Percentiles rank a stretch among this genome's conserved stretches.
phyloP scores from a whole-genome alignment of 1,139 yeast species.

The Protomyces pachydermus region DNA sequence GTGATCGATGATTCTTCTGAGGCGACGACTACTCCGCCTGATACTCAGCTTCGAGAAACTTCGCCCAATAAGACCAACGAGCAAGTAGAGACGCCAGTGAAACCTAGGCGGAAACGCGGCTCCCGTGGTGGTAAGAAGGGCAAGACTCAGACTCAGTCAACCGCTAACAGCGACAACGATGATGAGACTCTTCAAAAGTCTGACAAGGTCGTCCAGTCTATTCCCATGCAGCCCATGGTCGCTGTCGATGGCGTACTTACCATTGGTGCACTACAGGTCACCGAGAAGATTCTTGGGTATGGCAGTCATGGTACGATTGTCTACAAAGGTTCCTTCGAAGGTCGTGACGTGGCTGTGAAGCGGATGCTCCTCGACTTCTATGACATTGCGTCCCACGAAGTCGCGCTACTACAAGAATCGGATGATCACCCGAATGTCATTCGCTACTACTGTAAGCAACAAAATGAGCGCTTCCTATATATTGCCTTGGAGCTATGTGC shows the following conservation, averaged over 20 bases:
- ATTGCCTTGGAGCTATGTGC: constrained; percentile 90
- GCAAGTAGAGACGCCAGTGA: neutral
- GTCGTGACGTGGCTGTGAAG: constrained; percentile 91
- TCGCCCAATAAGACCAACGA: neutral
- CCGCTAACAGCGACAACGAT: neutral
- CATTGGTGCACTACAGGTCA: constrained; percentile 42
- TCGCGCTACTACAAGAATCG: constrained; percentile 78
- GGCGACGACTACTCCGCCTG: neutral
- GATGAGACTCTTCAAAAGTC: neutral
- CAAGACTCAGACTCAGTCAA: neutral
- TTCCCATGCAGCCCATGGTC: constrained; percentile 6
- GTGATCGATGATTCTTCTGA: neutral
- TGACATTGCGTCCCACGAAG: constrained; percentile 94
- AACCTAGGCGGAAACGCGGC: constrained; percentile 25
- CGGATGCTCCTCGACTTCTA: constrained; percentile 88
- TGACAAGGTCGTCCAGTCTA: constrained; percentile 4
- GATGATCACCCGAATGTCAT: constrained; percentile 96
- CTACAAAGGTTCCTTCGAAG: constrained; percentile 81
- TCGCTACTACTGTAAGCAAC: constrained; percentile 85
- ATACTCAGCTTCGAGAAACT: neutral
- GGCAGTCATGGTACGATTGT: constrained; percentile 98
- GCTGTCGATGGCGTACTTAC: neutral
- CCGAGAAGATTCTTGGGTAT: constrained; percentile 75
- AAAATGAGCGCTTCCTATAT: constrained; percentile 77
- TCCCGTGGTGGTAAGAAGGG: constrained; percentile 20